phyloP scores from a whole-genome alignment of 2,329 filamentous ascomycete genomes.

The Incumbomyces lentus region DNA sequence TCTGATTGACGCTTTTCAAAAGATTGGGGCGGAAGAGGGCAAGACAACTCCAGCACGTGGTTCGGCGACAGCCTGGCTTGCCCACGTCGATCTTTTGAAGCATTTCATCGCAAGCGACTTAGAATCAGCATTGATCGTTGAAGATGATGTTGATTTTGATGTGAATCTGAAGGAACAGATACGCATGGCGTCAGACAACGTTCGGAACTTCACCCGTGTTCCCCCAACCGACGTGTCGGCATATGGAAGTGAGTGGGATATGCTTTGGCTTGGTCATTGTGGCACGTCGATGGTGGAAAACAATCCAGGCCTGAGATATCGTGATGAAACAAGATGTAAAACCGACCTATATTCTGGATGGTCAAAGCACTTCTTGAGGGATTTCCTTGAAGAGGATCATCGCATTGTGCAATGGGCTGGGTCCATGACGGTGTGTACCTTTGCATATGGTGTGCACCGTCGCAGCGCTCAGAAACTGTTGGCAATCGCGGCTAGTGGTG shows the following conservation, averaged over 20 bases:
- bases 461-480: conserved; percentile 30
- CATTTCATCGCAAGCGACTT: conserved; percentile 26
- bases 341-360: background rate
- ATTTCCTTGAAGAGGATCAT: background rate
- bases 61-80: conserved; percentile 25
- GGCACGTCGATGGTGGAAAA: conserved; percentile 19
- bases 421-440: conserved; percentile 24
- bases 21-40: conserved; percentile 15
- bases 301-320: background rate
- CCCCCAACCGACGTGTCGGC: conserved; percentile 15
- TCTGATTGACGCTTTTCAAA: background rate
- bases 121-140: conserved; percentile 31
- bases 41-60: conserved; percentile 2
- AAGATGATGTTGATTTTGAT: conserved; percentile 39
- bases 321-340: conserved; percentile 1
- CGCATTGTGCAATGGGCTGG: conserved; percentile 7
- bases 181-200: conserved; percentile 7
- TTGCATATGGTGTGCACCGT: conserved; percentile 29
- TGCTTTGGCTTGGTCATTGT: conserved; percentile 44
- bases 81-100: conserved; percentile 28
- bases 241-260: conserved; percentile 44
- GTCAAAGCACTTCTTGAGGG: background rate
- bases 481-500: conserved; percentile 7
- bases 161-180: conserved; percentile 22
- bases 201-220: conserved; percentile 2